Conservation (phyloP, 1,284 basidiomycete genomes). For the Afroboletus lepidellus region DNA sequence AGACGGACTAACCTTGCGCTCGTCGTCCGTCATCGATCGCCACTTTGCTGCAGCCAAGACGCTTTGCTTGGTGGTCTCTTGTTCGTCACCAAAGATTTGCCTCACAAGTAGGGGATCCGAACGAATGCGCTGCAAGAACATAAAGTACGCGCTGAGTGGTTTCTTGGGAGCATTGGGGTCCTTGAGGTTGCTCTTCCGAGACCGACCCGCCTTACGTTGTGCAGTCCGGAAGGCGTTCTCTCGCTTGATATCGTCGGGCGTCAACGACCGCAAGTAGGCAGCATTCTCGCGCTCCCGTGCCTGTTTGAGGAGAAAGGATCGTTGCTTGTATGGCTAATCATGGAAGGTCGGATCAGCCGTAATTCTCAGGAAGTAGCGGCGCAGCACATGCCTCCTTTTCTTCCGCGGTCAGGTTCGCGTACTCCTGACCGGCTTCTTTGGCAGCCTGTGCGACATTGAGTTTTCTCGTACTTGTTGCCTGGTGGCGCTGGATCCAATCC, state of each 20-base stretch:
- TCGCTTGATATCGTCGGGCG: slow-evolving; percentile 91
- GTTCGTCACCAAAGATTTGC: slow-evolving; percentile 89
- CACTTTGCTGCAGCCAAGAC: slow-evolving; percentile 91
- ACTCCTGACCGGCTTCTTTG: slow-evolving; percentile 91
- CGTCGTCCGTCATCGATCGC: slow-evolving; percentile 88
- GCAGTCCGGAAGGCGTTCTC: slow-evolving; percentile 91
- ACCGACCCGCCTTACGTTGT: slow-evolving; percentile 92
- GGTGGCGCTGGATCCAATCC: slow-evolving; percentile 91
- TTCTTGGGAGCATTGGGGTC: slow-evolving; percentile 97
- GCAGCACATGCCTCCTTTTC: slow-evolving; percentile 72
- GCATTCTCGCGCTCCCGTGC: slow-evolving; percentile 78
- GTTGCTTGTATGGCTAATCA: slow-evolving; percentile 74
- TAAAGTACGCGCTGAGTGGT: slow-evolving; percentile 91
- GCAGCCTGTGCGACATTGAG: slow-evolving; percentile 95
- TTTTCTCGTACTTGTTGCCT: slow-evolving; percentile 74
- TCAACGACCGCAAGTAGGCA: slow-evolving; percentile 86
- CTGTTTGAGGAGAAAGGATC: slow-evolving; percentile 83
- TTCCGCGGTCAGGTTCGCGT: slow-evolving; percentile 73
- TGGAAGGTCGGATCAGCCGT: slow-evolving; percentile 29
- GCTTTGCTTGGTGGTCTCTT: slow-evolving; percentile 93
- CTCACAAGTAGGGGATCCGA: slow-evolving; percentile 68
- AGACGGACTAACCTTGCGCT: slow-evolving; percentile 70
- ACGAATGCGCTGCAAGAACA: slow-evolving; percentile 89
- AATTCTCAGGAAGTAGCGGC: slow-evolving; percentile 29
- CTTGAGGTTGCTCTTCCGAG: slow-evolving; percentile 92